phyloP scores from a whole-genome alignment of 352 stramenopile genomes.

The Phytophthora tubulina region DNA sequence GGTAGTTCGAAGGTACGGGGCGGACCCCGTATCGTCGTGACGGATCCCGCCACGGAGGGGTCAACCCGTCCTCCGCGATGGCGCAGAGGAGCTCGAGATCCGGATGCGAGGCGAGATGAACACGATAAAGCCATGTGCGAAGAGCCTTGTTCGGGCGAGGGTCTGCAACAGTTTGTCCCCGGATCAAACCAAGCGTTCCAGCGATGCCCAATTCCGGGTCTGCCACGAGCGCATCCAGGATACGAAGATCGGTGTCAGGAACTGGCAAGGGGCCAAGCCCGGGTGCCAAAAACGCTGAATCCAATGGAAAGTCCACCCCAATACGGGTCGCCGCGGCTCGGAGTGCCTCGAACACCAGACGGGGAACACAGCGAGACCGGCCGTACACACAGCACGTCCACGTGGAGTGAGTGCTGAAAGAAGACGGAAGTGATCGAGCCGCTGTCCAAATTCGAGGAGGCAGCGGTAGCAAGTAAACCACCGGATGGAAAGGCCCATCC shows the following conservation, averaged over 20 bases:
- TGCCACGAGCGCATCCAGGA: conserved; percentile 9
- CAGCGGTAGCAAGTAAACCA: no score
- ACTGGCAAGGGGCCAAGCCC: not conserved
- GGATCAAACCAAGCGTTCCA: conserved; percentile 16
- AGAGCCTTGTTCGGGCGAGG: conserved; percentile 23
- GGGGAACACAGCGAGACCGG: not conserved
- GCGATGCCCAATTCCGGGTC: conserved; percentile 2
- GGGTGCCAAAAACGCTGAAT: not conserved
- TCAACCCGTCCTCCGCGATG: not conserved
- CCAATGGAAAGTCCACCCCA: not conserved
- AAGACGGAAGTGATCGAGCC: not conserved
- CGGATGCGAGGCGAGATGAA: conserved; percentile 10
- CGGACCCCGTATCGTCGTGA: not conserved
- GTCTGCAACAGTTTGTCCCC: conserved; percentile 17
- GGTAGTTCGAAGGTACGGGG: not conserved
- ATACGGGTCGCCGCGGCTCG: not conserved
- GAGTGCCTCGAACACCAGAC: not conserved
- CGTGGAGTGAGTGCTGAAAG: not conserved
- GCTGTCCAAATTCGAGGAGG: not conserved
- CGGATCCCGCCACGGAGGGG: conserved; percentile 3
- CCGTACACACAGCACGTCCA: not conserved
- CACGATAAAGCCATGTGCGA: conserved; percentile 16
- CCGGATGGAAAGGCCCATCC: not conserved
- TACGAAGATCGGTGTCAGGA: not conserved
- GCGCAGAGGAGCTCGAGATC: not conserved